Evolutionary conservation across 768 basidiomycete genomes (phyloP).

Genomic region (Gloeopeniophorella convolvens): DNA sequence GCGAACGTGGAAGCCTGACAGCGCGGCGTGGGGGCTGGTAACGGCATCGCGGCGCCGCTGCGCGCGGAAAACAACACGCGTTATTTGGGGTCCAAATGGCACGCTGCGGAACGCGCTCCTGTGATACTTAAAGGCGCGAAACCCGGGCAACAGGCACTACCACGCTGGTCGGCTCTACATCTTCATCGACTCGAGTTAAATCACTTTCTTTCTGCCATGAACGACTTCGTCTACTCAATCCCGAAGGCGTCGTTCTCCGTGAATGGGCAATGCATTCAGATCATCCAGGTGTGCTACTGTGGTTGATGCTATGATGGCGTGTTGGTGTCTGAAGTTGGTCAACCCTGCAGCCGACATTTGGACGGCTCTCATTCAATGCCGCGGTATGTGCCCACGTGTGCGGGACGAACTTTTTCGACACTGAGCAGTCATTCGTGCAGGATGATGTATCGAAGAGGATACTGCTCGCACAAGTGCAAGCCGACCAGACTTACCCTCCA

Average conservation of each 20-base stretch:
- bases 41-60: background rate
- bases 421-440: background rate
- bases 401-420: background rate
- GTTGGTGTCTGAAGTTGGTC: background rate
- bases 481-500: background rate
- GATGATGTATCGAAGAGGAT: constrained; percentile 2
- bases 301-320: background rate
- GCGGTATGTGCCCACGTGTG: background rate
- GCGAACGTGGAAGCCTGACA: too few relatives aligned
- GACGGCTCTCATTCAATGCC: constrained; percentile 1
- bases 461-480: constrained; percentile 1
- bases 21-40: too few relatives aligned
- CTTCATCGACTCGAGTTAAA: too few relatives aligned
- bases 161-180: too few relatives aligned
- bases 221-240: constrained; percentile 7
- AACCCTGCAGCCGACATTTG: background rate
- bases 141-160: background rate
- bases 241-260: constrained; percentile 1
- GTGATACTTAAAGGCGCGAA: background rate
- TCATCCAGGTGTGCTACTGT: background rate
- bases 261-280: constrained; percentile 4
- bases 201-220: background rate
- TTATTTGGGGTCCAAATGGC: background rate
- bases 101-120: too few relatives aligned
- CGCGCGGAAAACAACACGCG: background rate